Percentiles rank a stretch among this genome's conserved stretches.
These are phyloP conservation scores for Strobilomyces echinocephalus DNA, from an alignment of 768 basidiomycete species.

Conservation along the genomic window DNA sequence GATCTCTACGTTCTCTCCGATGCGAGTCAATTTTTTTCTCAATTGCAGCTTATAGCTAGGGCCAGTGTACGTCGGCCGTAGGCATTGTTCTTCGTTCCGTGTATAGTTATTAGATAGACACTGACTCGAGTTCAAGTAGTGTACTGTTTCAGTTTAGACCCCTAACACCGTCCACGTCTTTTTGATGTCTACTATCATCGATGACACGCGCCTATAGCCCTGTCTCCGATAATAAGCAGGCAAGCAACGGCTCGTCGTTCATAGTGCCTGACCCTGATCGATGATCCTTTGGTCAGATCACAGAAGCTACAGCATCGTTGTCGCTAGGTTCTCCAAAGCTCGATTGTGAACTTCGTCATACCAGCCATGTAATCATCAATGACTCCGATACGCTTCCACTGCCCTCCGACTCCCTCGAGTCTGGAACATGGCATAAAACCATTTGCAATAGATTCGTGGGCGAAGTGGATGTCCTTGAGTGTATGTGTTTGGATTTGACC, in stretches of 20 bases:
- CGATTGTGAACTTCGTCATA: background rate
- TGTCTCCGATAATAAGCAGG: background rate
- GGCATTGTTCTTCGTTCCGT: background rate
- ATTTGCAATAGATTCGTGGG: constrained; percentile 12
- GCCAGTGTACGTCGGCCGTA: background rate
- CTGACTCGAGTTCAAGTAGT: background rate
- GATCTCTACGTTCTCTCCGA: background rate
- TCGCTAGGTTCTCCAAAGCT: constrained; percentile 3
- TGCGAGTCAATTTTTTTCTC: background rate
- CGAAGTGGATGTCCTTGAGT: constrained; percentile 18
- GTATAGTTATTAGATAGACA: too few relatives aligned
- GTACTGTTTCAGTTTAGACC: constrained; percentile 5
- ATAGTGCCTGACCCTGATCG: background rate
- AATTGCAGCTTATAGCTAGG: background rate
- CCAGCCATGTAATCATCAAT: background rate
- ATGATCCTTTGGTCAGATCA: constrained; percentile 2
- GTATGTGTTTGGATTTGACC: constrained; percentile 1
- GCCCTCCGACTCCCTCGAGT: background rate
- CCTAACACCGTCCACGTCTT: constrained; percentile 4
- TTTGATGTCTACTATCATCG: too few relatives aligned
- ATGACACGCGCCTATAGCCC: background rate
- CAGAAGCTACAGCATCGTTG: constrained; percentile 1
- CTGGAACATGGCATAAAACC: background rate
- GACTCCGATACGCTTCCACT: background rate
- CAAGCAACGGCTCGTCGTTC: background rate